Evolutionary conservation across 78 protist species (phyloP).

Genomic region (Chrysochromulina parva): DNA sequence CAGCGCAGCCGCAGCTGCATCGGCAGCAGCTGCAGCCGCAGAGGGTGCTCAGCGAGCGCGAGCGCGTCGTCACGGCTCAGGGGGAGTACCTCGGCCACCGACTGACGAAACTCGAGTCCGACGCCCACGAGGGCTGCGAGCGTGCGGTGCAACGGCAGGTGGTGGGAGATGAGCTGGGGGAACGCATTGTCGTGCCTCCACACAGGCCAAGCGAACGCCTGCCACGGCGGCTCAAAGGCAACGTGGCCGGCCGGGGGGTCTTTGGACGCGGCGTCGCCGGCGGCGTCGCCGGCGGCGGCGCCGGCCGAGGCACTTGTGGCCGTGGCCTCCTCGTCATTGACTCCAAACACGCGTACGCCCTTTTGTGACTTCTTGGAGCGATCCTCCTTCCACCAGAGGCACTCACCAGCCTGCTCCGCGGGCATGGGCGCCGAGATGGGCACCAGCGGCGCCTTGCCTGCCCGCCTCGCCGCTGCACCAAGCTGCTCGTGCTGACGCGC

Average conservation of each 20-base stretch:
- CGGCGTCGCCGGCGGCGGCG: too few relatives aligned
- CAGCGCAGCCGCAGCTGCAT: background rate
- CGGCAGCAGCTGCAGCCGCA: conserved; percentile 8
- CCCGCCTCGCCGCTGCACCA: background rate
- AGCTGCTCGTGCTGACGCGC: too few relatives aligned
- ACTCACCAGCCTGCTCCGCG: too few relatives aligned
- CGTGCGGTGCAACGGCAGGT: background rate
- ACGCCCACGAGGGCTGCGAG: background rate
- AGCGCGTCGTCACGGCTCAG: background rate
- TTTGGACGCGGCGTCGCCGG: too few relatives aligned
- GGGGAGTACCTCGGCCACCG: background rate
- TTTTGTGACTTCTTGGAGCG: too few relatives aligned
- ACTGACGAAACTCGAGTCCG: background rate
- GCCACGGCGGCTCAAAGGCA: too few relatives aligned
- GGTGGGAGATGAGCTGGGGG: background rate
- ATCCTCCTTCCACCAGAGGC: too few relatives aligned
- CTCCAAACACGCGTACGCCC: too few relatives aligned
- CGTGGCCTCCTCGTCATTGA: too few relatives aligned
- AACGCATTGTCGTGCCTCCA: background rate
- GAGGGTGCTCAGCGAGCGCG: background rate
- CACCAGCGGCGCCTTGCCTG: background rate
- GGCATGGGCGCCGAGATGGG: background rate
- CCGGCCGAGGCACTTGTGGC: too few relatives aligned
- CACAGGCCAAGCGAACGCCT: too few relatives aligned
- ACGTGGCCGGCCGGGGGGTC: too few relatives aligned